A percentile compares a stretch with the other conserved stretches of the same genome.
phyloP scores from a whole-genome alignment of 495 filamentous ascomycete species.

The Aspergillus biplanus region DNA sequence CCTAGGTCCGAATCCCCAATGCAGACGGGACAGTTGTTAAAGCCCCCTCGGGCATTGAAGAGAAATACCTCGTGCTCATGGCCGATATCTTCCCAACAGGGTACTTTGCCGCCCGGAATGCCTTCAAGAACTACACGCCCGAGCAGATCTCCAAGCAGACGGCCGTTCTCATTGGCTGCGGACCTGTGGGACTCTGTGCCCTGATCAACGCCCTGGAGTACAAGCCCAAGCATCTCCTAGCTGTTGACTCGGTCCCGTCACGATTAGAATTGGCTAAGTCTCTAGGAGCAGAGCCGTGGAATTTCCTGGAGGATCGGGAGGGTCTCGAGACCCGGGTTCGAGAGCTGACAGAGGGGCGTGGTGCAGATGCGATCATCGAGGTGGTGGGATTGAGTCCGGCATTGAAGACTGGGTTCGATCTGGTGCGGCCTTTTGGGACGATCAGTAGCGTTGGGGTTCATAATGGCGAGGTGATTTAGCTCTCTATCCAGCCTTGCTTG shows the following conservation, averaged over 20 bases:
- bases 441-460: slow-evolving; percentile 93
- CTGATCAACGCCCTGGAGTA: slow-evolving; percentile 81
- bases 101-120: slow-evolving; percentile 86
- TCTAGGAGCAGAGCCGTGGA: slow-evolving; percentile 85
- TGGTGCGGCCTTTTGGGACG: slow-evolving; percentile 83
- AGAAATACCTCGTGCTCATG: slow-evolving; percentile 77
- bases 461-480: slow-evolving; percentile 70
- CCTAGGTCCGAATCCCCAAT: slow-evolving; percentile 72
- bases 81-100: slow-evolving; percentile 73
- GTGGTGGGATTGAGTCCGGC: slow-evolving; percentile 87
- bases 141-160: slow-evolving; percentile 69
- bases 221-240: slow-evolving; percentile 79
- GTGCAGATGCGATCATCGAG: slow-evolving; percentile 90
- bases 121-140: slow-evolving; percentile 66
- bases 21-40: slow-evolving; percentile 83
- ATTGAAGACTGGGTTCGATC: slow-evolving; percentile 79
- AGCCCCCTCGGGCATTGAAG: slow-evolving; percentile 73
- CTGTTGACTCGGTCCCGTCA: slow-evolving; percentile 80
- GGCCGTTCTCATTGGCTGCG: slow-evolving; percentile 86
- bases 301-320: slow-evolving; percentile 72
- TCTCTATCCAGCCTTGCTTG: slow-evolving; percentile 8
- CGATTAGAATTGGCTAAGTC: slow-evolving; percentile 75
- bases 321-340: slow-evolving; percentile 70
- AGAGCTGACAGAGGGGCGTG: slow-evolving; percentile 79
- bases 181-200: slow-evolving; percentile 86